Base-by-base conservation (phyloP, 805 yeast species). In the Saccharomyces jurei region DNA sequence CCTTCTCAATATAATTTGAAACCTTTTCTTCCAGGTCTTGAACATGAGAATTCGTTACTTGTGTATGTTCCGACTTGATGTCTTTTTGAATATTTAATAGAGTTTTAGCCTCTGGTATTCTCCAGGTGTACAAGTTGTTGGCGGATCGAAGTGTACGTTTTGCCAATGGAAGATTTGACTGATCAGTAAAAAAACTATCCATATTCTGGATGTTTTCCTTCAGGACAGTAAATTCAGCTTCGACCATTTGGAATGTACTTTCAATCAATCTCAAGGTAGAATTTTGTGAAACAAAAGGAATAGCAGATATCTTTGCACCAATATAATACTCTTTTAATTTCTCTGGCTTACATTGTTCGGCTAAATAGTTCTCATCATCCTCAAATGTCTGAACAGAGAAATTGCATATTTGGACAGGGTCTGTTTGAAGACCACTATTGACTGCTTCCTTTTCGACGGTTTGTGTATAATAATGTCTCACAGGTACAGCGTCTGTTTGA, bases 111-210 rank as follows among this genome's bases (percentile, higher is more conserved):
- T 74, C 77, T 13, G 65, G 52, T 22, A 75, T 53, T 60, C 76
- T 71, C 79, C 79, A 75, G 9, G 73, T 68, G 46, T 69, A 65
- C 14, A 65, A 54, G 50, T 63, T 57, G 14, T 62, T 59, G 1
- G 73, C 36, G 0, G 75, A 63, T 2, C 48, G 54, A 6, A 56
- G 59, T 1, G 73, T 62, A 49, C 74, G 71, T 3, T 52, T 28
- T 6, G 44, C 54, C 6, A 69, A 58, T 6, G 64, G 54, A 10
- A 54, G 41, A 3, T 60, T 58, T 25, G 66, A 50, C 50, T 74
- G 77, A 49, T 73, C 75, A n/a, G 55, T 50, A n/a, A 74, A 55
- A 46, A 72, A 69, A 0, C 29, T 41, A 5, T 65, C 63, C 14
- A 74, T 46, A 9, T 60, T 66, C 2, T 53, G 27, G 25, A 66